phyloP scores from a whole-genome alignment of 768 basidiomycete species.

The Tephrocybe sp. region DNA sequence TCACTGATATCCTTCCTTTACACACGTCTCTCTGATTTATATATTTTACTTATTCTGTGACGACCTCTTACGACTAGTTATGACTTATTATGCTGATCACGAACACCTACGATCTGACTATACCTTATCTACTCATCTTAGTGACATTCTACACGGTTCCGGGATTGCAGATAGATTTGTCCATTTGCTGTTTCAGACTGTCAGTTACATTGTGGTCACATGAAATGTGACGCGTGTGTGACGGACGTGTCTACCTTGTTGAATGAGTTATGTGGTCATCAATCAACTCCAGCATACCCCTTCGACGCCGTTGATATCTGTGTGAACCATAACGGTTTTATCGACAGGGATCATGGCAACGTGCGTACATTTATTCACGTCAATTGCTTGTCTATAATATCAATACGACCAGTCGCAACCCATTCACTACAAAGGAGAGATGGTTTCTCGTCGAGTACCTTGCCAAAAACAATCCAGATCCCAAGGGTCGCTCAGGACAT shows the following conservation, averaged over 20 bases:
- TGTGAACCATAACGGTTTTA: too few species aligned
- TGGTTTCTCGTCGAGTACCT: slow-evolving; percentile 41
- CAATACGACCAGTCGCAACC: slow-evolving; percentile 16
- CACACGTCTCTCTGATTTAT: background rate
- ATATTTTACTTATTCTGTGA: background rate
- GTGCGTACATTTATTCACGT: background rate
- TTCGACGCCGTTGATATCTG: background rate
- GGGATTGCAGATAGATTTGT: background rate
- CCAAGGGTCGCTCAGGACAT: slow-evolving; percentile 42
- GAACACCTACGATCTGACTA: slow-evolving; percentile 6
- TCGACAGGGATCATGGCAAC: background rate
- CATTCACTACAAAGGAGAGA: slow-evolving; percentile 40
- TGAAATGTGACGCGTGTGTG: slow-evolving; percentile 9
- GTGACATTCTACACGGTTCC: slow-evolving; percentile 1
- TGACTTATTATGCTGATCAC: slow-evolving; percentile 16
- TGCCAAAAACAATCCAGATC: slow-evolving; percentile 42
- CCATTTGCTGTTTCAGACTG: background rate
- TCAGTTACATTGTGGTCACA: background rate
- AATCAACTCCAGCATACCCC: background rate
- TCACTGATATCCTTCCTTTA: background rate
- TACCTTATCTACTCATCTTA: slow-evolving; percentile 8
- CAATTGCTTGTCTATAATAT: background rate
- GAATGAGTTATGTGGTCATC: background rate
- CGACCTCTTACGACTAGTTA: slow-evolving; percentile 15
- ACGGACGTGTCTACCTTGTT: background rate